These are phyloP conservation scores for Oemleria cerasiformis DNA, from an alignment of 306 rosid genomes.

Conservation along the genomic window DNA sequence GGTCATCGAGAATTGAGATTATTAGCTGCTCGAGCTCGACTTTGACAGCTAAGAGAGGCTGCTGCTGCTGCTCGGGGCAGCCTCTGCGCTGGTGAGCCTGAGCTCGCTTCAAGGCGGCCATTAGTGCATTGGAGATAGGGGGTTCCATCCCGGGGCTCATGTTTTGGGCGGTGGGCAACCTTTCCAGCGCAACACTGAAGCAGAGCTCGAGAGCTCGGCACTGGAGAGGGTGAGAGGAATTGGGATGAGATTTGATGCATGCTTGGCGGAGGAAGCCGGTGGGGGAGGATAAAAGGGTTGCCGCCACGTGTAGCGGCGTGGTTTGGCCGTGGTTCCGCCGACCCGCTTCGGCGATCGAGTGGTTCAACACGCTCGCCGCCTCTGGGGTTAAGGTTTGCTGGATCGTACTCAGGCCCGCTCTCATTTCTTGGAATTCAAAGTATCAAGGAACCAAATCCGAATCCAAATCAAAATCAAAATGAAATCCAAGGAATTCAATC, in stretches of 20 bases:
- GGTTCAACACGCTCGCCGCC: slow-evolving; percentile 88
- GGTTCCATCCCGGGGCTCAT: slow-evolving; percentile 64
- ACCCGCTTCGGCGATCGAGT: slow-evolving; percentile 87
- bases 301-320: slow-evolving; percentile 95
- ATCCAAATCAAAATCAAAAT: neutral
- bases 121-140: slow-evolving; percentile 85
- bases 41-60: slow-evolving; percentile 87
- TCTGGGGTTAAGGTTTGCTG: slow-evolving; percentile 97
- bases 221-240: slow-evolving; percentile 96
- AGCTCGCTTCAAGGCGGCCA: slow-evolving; percentile 94
- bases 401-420: slow-evolving; percentile 94
- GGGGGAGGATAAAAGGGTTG: slow-evolving; percentile 73
- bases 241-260: slow-evolving; percentile 92
- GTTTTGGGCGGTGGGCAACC: slow-evolving; percentile 84
- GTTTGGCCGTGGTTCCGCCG: slow-evolving; percentile 95
- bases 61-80: slow-evolving; percentile 95
- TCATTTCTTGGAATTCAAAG: slow-evolving; percentile 52
- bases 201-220: slow-evolving; percentile 94
- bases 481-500: neutral
- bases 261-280: slow-evolving; percentile 85
- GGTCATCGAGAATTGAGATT: slow-evolving; percentile 92
- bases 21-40: slow-evolving; percentile 92
- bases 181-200: slow-evolving; percentile 88
- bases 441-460: neutral
- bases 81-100: slow-evolving; percentile 98